These are phyloP conservation scores for Exophiala lecanii-corni DNA, from an alignment of 2,329 filamentous ascomycete genomes.

Conservation along the genomic window DNA sequence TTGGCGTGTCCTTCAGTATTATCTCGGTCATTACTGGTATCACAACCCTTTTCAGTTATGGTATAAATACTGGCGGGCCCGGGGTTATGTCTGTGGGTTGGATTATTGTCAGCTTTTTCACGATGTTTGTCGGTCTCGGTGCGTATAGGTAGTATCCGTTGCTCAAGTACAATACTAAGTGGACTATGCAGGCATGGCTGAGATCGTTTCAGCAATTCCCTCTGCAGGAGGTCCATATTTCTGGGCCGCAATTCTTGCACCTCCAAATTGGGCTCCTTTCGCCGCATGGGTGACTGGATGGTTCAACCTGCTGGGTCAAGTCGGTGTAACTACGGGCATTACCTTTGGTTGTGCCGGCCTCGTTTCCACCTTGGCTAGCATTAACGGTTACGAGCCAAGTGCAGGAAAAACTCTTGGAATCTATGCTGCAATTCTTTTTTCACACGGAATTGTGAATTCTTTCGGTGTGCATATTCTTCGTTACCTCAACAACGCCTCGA, in stretches of 20 bases:
- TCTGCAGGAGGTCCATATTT: constrained; percentile 58
- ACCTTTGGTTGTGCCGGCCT: constrained; percentile 44
- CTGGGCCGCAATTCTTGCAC: constrained; percentile 56
- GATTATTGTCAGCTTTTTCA: constrained; percentile 50
- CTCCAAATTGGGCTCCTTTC: constrained; percentile 42
- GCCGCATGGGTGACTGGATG: constrained; percentile 47
- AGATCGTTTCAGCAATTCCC: constrained; percentile 57
- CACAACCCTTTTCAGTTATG: constrained; percentile 56
- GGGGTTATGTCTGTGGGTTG: constrained; percentile 54
- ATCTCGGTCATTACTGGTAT: constrained; percentile 59
- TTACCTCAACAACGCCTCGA: constrained; percentile 55
- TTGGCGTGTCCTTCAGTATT: constrained; percentile 59
- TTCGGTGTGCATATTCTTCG: constrained; percentile 47
- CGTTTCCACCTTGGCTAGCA: constrained; percentile 43
- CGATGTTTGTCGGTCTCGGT: constrained; percentile 48
- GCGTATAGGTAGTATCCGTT: no score
- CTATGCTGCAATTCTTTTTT: constrained; percentile 48
- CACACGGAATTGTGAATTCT: constrained; percentile 28
- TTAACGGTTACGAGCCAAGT: constrained; percentile 43
- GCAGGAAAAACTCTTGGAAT: constrained; percentile 53
- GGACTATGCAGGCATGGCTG: constrained; percentile 52
- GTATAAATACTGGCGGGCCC: constrained; percentile 52
- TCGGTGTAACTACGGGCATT: constrained; percentile 48
- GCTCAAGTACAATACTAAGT: no score
- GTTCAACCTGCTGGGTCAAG: constrained; percentile 48